Evolutionary conservation across 2,329 filamentous ascomycete genomes (phyloP).

Genomic region (Pseudofabraea citricarpa): DNA sequence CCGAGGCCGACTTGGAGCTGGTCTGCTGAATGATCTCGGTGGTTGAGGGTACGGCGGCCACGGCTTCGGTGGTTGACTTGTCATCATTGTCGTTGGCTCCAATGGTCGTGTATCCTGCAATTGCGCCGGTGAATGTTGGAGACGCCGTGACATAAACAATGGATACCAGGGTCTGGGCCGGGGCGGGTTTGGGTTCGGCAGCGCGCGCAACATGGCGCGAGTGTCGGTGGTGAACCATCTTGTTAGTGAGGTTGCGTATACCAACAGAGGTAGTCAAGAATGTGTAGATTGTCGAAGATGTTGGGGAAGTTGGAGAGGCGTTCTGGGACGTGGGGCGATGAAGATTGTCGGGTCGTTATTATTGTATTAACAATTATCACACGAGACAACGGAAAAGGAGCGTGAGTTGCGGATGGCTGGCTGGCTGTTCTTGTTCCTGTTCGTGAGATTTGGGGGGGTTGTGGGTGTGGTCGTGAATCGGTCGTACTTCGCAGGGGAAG

Average conservation of each 20-base stretch:
- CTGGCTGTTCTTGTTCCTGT: too few species aligned
- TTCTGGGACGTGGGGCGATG: not conserved
- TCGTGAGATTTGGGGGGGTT: not conserved
- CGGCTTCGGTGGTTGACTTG: constrained; percentile 2
- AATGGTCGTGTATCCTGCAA: constrained; percentile 42
- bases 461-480: not conserved
- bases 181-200: constrained; percentile 12
- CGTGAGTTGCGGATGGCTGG: too few species aligned
- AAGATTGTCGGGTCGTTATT: not conserved
- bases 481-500: not conserved
- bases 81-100: constrained; percentile 11
- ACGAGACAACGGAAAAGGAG: too few species aligned
- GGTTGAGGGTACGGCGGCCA: not conserved
- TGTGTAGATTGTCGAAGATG: not conserved
- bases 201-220: constrained; percentile 1
- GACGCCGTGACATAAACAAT: constrained; percentile 47
- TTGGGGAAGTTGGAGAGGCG: not conserved
- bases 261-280: not conserved
- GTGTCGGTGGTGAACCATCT: constrained; percentile 8
- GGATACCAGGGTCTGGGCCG: constrained; percentile 29
- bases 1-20: not conserved
- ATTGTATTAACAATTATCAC: not conserved
- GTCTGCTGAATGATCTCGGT: not conserved
- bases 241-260: constrained; percentile 3
- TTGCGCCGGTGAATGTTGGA: constrained; percentile 45